Conservation (phyloP, 2,329 filamentous ascomycete genomes). For the Colletotrichum tropicale region DNA sequence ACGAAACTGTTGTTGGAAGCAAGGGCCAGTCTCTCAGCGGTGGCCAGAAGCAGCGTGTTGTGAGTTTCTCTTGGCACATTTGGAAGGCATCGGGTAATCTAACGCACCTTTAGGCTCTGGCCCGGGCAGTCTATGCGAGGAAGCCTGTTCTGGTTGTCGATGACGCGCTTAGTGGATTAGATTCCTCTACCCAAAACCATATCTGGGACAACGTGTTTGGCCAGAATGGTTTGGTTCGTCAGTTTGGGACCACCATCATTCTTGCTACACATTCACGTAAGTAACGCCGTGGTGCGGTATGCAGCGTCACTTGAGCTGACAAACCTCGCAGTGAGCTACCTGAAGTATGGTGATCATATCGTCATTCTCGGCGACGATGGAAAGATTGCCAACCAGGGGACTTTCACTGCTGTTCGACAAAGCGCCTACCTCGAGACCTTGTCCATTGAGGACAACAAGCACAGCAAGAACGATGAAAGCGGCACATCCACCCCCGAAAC, state of each 20-base stretch:
- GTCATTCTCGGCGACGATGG: slow-evolving; percentile 2
- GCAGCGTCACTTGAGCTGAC: background rate
- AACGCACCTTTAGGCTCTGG: slow-evolving; percentile 27
- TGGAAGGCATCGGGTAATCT: background rate
- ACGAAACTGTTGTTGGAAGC: slow-evolving; percentile 30
- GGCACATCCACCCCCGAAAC: background rate
- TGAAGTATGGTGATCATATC: background rate
- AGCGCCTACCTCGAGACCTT: background rate
- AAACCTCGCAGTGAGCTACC: background rate
- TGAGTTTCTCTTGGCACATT: slow-evolving; percentile 18
- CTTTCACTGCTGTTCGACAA: background rate
- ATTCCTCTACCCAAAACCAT: slow-evolving; percentile 43
- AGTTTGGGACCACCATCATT: slow-evolving; percentile 31
- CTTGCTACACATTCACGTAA: slow-evolving; percentile 38
- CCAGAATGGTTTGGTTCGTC: slow-evolving; percentile 34
- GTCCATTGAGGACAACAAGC: background rate
- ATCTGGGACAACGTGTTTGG: slow-evolving; percentile 45
- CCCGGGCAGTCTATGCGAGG: slow-evolving; percentile 35
- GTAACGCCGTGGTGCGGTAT: background rate
- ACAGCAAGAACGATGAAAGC: background rate
- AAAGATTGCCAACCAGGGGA: background rate
- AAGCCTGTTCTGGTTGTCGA: slow-evolving; percentile 40
- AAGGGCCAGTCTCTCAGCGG: slow-evolving; percentile 38
- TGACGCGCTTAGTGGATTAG: slow-evolving; percentile 44
- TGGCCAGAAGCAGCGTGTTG: slow-evolving; percentile 37